A percentile compares a stretch with the other conserved stretches of the same genome.
Evolutionary conservation across 139 green algal species (phyloP).

Genomic region (Parachlorella kessleri): DNA sequence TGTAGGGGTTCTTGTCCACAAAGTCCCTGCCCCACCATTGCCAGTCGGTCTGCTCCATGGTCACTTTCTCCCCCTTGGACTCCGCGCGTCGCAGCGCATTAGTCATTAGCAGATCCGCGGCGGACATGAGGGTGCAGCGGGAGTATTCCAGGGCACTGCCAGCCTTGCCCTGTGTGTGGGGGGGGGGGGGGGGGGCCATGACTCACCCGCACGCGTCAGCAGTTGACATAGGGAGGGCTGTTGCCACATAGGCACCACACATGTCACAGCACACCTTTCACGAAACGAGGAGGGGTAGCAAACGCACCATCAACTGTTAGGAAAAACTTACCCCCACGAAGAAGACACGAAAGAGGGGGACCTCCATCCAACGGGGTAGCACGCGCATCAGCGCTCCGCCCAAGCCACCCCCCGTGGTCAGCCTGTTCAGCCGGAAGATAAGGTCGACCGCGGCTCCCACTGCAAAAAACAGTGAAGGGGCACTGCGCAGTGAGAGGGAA

Average conservation of each 20-base stretch:
- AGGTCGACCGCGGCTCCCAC: background rate
- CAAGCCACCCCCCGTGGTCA: background rate
- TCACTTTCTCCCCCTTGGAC: background rate
- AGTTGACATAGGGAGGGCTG: background rate
- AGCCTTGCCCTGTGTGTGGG: background rate
- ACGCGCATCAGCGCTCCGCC: constrained; percentile 3
- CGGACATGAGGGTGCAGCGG: constrained; percentile 9
- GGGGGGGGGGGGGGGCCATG: background rate
- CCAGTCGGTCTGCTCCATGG: constrained; percentile 21
- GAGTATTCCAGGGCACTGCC: constrained; percentile 25
- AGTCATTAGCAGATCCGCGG: constrained; percentile 16
- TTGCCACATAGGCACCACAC: too few relatives aligned
- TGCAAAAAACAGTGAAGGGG: too few relatives aligned
- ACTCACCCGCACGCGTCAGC: too few relatives aligned
- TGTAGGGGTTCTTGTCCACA: constrained; percentile 12
- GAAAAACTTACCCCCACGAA: too few relatives aligned
- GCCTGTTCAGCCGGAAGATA: background rate
- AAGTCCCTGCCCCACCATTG: constrained; percentile 21
- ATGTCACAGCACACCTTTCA: too few relatives aligned
- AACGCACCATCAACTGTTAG: too few relatives aligned
- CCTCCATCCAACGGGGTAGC: constrained; percentile 15
- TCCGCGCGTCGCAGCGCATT: background rate
- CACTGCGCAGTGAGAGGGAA: too few relatives aligned
- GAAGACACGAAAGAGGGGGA: constrained; percentile 12
- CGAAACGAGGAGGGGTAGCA: too few relatives aligned